phyloP scores from a whole-genome alignment of 805 yeast species.

The Wickerhamiella siamensis region DNA sequence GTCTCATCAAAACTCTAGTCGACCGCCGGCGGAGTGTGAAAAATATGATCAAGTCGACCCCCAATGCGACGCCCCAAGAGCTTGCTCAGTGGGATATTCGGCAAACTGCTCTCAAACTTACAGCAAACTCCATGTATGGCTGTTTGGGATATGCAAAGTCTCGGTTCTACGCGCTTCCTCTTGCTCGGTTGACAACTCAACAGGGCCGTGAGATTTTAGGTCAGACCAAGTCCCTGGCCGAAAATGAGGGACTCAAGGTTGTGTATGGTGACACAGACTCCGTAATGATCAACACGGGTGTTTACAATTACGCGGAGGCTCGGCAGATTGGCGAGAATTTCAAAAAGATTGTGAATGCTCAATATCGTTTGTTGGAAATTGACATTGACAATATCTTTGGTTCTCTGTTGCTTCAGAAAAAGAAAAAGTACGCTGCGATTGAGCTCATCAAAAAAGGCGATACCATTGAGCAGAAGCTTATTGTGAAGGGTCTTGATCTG shows the following conservation, averaged over 20 bases:
- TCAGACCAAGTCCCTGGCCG: slow-evolving; percentile 89
- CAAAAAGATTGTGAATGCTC: slow-evolving; percentile 72
- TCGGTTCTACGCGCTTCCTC: slow-evolving; percentile 87
- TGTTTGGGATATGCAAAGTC: slow-evolving; percentile 88
- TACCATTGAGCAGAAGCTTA: slow-evolving; percentile 44
- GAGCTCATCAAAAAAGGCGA: slow-evolving; percentile 29
- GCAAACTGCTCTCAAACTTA: slow-evolving; percentile 88
- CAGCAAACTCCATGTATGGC: slow-evolving; percentile 99
- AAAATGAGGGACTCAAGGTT: slow-evolving; percentile 64
- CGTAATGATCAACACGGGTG: slow-evolving; percentile 92
- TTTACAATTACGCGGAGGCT: slow-evolving; percentile 54
- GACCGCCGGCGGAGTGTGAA: slow-evolving; percentile 88
- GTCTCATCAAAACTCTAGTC: slow-evolving; percentile 68
- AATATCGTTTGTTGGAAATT: slow-evolving; percentile 75
- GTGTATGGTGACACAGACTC: slow-evolving; percentile 98
- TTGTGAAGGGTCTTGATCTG: slow-evolving; percentile 95
- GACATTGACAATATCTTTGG: slow-evolving; percentile 91
- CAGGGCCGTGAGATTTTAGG: slow-evolving; percentile 91
- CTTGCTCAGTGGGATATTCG: slow-evolving; percentile 82
- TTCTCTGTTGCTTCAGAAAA: slow-evolving; percentile 73
- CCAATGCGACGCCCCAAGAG: slow-evolving; percentile 39
- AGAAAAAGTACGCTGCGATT: slow-evolving; percentile 94
- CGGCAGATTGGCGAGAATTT: slow-evolving; percentile 71
- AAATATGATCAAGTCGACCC: slow-evolving; percentile 60
- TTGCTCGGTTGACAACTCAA: slow-evolving; percentile 88